Evolutionary conservation across 2,329 filamentous ascomycete species (phyloP), one percentile per base, ranked within the genome.

Genomic region (Gaeumannomyces tritici): DNA sequence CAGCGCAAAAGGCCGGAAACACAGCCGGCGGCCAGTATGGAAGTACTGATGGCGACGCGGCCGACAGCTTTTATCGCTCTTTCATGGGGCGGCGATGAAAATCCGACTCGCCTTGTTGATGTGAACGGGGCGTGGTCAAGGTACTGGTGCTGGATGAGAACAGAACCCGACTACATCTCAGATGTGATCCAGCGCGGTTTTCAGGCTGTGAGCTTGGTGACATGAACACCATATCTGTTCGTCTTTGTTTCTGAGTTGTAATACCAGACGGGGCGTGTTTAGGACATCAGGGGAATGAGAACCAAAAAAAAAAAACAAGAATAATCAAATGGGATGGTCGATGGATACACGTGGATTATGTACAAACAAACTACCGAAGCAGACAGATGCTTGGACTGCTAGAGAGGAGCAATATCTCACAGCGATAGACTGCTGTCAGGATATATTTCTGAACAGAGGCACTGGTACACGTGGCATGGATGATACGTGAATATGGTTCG

Each of bases 31-130:
- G 76, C 67, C 81, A 82, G 63, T 82, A 84, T 66, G 82, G 80
- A 26, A 83, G 82, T 13, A 77, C 81, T 12, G 88, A 90, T 64
- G 85, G 81, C 63, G 88, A 90, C 71, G 88, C 89, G 21, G 88
- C 90, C 1, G 92, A 96, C 71, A 90, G 91, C 74, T 97, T 98
- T 76, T 96, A 95, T 73, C 85, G 90, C 60, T 96, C 91, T 62
- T 96, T 91, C 76, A 87, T 91, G 79, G 90, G 89, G 55, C 81
- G 89, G 67, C 83, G 88, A 75, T 89, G 72, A 24, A 51, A 21
- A 21, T 51, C 21, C 42, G 42, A 24, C 21, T 24, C n/a, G n/a
- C 18, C 42, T 9, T 24, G 21, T 51, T 21, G 18, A 7, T 7
- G 5, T 51, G 21, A 51, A n/a, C 9, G 6, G 21, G 21, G 24